Percentiles rank a stretch among this genome's conserved stretches.
Conservation (phyloP, 371 early-diverging fungal genomes). For the Syncephalastrum racemosum region DNA sequence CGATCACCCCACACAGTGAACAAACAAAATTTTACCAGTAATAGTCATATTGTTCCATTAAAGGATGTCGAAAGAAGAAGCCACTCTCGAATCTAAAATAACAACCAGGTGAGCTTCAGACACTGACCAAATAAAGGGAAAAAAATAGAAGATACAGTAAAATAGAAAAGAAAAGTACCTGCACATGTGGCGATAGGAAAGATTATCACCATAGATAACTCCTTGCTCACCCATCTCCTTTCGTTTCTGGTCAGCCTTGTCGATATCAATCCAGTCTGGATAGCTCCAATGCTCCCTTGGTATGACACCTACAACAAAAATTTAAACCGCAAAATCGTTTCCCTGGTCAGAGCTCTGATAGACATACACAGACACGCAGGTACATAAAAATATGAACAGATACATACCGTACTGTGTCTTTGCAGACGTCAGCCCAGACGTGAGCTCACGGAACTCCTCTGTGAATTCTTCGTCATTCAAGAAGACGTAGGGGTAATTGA, state of each 20-base stretch:
- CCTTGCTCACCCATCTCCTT: constrained; percentile 59
- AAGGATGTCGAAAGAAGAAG: constrained; percentile 80
- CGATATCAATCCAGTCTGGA: constrained; percentile 79
- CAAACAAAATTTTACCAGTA: constrained; percentile 67
- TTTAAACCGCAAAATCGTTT: not conserved
- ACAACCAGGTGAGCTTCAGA: not conserved
- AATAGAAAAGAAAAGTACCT: constrained; percentile 41
- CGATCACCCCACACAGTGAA: no score
- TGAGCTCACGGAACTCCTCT: constrained; percentile 66
- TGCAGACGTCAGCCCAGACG: constrained; percentile 49
- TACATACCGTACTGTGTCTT: constrained; percentile 45
- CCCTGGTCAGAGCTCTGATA: not conserved
- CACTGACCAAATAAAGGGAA: not conserved
- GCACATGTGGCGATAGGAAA: constrained; percentile 95
- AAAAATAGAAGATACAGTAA: no score
- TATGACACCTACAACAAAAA: constrained; percentile 53
- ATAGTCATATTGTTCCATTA: constrained; percentile 77
- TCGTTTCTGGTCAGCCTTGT: constrained; percentile 58
- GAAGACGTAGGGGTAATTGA: constrained; percentile 88
- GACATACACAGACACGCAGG: no score
- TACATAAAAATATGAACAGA: constrained; percentile 7
- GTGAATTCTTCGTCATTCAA: constrained; percentile 82
- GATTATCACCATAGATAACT: constrained; percentile 81
- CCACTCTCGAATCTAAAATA: constrained; percentile 77
- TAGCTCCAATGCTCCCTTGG: constrained; percentile 79